phyloP scores from a whole-genome alignment of 2,329 filamentous ascomycete genomes.

The Arthrobotrys megalospora region DNA sequence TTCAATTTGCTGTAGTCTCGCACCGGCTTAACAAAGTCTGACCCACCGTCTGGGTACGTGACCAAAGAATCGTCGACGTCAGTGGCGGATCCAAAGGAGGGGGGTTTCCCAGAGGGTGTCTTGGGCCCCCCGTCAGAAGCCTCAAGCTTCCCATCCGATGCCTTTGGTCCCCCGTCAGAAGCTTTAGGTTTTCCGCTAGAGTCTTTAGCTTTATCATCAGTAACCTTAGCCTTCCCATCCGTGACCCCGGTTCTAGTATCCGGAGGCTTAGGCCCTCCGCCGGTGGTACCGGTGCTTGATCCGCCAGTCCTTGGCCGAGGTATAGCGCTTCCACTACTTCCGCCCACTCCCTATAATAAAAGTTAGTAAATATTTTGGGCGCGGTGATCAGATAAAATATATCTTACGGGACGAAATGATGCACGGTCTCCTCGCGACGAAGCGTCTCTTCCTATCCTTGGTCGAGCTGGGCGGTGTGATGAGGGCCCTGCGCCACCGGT shows the following conservation, averaged over 20 bases:
- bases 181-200: background rate
- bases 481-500: background rate
- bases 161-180: background rate
- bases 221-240: background rate
- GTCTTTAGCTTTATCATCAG: background rate
- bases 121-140: no score
- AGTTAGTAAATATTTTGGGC: background rate
- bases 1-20: background rate
- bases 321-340: background rate
- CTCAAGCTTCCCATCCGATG: background rate
- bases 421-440: background rate
- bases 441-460: background rate
- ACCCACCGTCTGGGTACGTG: no score
- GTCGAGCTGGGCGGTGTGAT: background rate
- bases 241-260: background rate
- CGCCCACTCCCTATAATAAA: background rate
- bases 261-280: background rate
- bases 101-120: no score
- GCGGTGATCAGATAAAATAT: background rate
- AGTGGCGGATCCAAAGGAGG: no score
- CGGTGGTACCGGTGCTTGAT: background rate
- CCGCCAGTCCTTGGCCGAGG: background rate
- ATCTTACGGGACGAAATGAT: constrained; percentile 3
- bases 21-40: background rate
- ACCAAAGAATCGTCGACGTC: no score